A percentile compares a stretch with the other conserved stretches of the same genome.
Conservation (phyloP, 179 eudicot species). For the Vitellaria paradoxa region DNA sequence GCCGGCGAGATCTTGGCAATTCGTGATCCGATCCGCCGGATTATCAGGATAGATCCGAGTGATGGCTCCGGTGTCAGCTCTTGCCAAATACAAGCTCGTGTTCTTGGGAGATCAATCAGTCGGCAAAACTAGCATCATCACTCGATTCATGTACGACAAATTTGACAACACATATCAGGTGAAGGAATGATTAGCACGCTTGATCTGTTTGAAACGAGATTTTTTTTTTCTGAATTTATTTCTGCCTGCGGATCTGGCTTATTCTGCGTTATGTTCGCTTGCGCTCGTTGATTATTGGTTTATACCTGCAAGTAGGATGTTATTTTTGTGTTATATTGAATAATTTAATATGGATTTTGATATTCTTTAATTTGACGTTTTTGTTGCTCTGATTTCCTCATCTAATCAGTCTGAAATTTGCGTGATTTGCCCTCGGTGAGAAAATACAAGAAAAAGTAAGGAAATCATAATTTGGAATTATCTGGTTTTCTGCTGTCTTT, state of each 20-base stretch:
- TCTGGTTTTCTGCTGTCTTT: background rate
- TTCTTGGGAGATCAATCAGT: slow-evolving; percentile 89
- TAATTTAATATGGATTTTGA: background rate
- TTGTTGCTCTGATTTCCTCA: no score
- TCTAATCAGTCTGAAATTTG: background rate
- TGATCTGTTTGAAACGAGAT: background rate
- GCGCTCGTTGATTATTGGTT: background rate
- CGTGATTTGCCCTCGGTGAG: background rate
- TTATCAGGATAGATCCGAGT: slow-evolving; percentile 4
- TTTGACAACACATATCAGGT: slow-evolving; percentile 90
- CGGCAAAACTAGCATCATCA: slow-evolving; percentile 83
- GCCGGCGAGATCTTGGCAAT: slow-evolving; percentile 25
- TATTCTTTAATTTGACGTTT: background rate
- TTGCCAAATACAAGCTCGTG: slow-evolving; percentile 82
- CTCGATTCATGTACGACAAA: slow-evolving; percentile 87
- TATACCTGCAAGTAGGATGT: no score
- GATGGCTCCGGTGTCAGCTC: slow-evolving; percentile 90
- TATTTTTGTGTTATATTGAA: background rate
- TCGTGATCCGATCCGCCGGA: background rate
- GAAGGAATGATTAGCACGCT: background rate
- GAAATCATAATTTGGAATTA: background rate
- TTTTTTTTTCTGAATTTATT: background rate
- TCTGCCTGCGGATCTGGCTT: background rate
- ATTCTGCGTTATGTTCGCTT: background rate
- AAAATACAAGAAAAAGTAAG: background rate